Percentiles rank a stretch among this genome's conserved stretches.
Conservation (phyloP, 2,329 filamentous ascomycete species). For the Xylariales sp. region DNA sequence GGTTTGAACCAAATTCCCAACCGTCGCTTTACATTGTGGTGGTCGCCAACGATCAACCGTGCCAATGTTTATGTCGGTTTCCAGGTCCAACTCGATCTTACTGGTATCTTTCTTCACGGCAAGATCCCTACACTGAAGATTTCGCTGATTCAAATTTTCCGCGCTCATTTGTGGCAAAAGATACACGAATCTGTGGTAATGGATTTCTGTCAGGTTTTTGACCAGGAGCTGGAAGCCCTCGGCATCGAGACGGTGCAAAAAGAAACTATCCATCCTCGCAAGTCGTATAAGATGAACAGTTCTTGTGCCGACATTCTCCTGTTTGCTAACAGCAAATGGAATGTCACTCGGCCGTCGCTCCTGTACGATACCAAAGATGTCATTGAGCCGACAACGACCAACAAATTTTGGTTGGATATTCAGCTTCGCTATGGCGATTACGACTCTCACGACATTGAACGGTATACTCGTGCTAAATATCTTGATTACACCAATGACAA, state of each 20-base stretch:
- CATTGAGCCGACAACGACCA: conserved; percentile 92
- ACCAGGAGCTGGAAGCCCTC: conserved; percentile 94
- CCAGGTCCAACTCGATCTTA: conserved; percentile 97
- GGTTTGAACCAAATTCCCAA: conserved; percentile 99
- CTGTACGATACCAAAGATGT: conserved; percentile 96
- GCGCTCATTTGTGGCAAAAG: conserved; percentile 99
- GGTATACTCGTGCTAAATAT: conserved; percentile 97
- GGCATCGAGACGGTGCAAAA: conserved; percentile 98
- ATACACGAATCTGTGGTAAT: conserved; percentile 99
- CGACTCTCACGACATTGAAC: conserved; percentile 98
- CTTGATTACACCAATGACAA: conserved; percentile 98
- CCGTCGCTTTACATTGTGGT: conserved; percentile 98
- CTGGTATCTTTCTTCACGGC: conserved; percentile 98
- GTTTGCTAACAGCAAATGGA: conserved; percentile 99
- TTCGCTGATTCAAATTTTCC: conserved; percentile 98
- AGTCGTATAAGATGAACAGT: conserved; percentile 99
- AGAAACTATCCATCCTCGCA: conserved; percentile 98
- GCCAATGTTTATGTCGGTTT: conserved; percentile 99
- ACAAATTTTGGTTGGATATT: conserved; percentile 99
- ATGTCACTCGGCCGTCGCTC: conserved; percentile 91
- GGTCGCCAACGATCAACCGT: conserved; percentile 92
- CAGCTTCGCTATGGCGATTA: conserved; percentile 98
- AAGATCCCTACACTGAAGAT: conserved; percentile 99
- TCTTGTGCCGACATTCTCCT: conserved; percentile 97
- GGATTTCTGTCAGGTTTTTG: conserved; percentile 98